Evolutionary conservation across 2,329 filamentous ascomycete genomes (phyloP).

Genomic region (Pseudocercospora cruenta): DNA sequence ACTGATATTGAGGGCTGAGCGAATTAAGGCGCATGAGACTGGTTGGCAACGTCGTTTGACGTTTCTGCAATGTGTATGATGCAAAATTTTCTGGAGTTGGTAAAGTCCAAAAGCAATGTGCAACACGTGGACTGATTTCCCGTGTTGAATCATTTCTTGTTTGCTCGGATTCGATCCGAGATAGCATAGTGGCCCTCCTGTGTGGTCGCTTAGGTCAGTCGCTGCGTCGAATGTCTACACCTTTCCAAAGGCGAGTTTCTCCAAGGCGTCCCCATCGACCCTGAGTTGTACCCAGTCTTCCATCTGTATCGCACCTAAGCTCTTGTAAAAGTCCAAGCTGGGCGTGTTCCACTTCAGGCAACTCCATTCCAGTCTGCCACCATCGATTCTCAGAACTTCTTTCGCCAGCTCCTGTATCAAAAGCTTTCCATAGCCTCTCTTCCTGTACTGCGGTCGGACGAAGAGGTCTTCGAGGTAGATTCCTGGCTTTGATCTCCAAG

Average conservation of each 20-base stretch:
- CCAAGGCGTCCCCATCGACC: slow-evolving; percentile 68
- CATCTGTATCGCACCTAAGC: slow-evolving; percentile 66
- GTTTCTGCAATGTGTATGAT: too few relatives aligned
- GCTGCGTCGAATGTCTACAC: not conserved
- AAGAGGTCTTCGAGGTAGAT: slow-evolving; percentile 96
- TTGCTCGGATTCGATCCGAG: not conserved
- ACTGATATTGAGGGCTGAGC: too few relatives aligned
- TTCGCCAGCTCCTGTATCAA: slow-evolving; percentile 77
- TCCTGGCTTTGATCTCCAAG: slow-evolving; percentile 83
- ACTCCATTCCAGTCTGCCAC: slow-evolving; percentile 82
- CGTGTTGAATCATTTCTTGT: not conserved
- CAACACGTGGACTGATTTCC: not conserved
- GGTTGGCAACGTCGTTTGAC: too few relatives aligned
- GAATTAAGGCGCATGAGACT: too few relatives aligned
- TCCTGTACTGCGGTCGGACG: slow-evolving; percentile 70
- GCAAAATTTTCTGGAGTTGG: not conserved
- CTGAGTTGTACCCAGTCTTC: slow-evolving; percentile 76
- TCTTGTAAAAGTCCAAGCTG: slow-evolving; percentile 80
- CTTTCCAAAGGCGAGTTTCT: slow-evolving; percentile 56
- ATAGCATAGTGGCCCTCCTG: not conserved
- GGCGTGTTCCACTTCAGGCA: slow-evolving; percentile 94
- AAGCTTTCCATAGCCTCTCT: slow-evolving; percentile 76
- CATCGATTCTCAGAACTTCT: slow-evolving; percentile 73
- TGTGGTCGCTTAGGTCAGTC: not conserved
- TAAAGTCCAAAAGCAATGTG: not conserved